These are phyloP conservation scores for Cenococcum geophilum DNA, from an alignment of 495 filamentous ascomycete species.

Conservation along the genomic window DNA sequence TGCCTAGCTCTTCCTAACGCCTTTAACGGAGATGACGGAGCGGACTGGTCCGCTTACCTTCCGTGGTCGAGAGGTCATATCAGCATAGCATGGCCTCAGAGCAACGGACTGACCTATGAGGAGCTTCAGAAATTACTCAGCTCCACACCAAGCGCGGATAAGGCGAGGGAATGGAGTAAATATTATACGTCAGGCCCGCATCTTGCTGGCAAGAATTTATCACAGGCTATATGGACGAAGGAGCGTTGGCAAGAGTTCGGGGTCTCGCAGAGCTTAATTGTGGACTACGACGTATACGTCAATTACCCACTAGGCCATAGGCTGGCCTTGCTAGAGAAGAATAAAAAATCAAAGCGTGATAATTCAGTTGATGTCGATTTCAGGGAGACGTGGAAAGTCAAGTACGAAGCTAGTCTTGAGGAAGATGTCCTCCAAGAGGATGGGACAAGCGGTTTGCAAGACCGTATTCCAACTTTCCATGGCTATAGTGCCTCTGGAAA, in stretches of 20 bases:
- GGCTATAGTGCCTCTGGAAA: conserved; percentile 91
- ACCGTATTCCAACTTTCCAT: conserved; percentile 88
- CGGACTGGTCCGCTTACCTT: conserved; percentile 36
- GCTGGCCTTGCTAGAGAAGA: conserved; percentile 65
- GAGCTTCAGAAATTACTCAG: conserved; percentile 66
- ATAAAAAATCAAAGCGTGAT: conserved; percentile 29
- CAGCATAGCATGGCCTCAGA: conserved; percentile 38
- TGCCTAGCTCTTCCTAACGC: conserved; percentile 41
- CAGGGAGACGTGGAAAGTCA: conserved; percentile 49
- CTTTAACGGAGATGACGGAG: conserved; percentile 20
- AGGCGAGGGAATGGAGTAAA: conserved; percentile 72
- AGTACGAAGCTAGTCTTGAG: conserved; percentile 72
- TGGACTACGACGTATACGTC: conserved; percentile 80
- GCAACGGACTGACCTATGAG: conserved; percentile 48
- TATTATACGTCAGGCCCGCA: conserved; percentile 91
- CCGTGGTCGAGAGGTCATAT: conserved; percentile 41
- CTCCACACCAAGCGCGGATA: conserved; percentile 61
- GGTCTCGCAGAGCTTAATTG: conserved; percentile 61
- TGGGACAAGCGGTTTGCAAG: conserved; percentile 59
- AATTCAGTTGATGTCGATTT: conserved; percentile 11
- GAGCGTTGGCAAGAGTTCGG: conserved; percentile 83
- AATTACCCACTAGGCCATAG: conserved; percentile 83
- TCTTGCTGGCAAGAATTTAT: conserved; percentile 81
- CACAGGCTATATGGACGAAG: conserved; percentile 80
- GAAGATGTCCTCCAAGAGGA: conserved; percentile 88